phyloP scores from a whole-genome alignment of 345 rosid species.

The Boechera divaricarpa region DNA sequence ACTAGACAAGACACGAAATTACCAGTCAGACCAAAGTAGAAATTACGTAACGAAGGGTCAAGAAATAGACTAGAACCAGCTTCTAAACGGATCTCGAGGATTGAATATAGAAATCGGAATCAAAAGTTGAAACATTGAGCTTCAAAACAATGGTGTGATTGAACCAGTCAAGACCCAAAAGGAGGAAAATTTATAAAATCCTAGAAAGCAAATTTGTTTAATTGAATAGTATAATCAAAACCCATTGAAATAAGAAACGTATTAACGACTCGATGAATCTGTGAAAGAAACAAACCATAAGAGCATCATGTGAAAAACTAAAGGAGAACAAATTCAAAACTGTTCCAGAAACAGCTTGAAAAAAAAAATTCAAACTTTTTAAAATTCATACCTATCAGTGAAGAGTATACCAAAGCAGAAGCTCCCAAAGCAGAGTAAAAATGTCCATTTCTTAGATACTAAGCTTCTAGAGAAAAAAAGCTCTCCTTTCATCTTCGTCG shows the following conservation, averaged over 20 bases:
- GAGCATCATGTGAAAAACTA: background rate
- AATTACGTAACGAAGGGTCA: background rate
- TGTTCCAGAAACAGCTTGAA: background rate
- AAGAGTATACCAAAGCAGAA: slow-evolving; percentile 89
- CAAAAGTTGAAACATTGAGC: background rate
- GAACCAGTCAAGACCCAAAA: background rate
- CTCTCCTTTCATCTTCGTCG: slow-evolving; percentile 76
- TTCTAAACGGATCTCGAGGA: background rate
- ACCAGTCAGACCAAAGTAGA: background rate
- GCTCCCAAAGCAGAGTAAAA: slow-evolving; percentile 72
- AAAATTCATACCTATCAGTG: slow-evolving; percentile 59
- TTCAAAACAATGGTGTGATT: background rate
- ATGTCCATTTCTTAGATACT: slow-evolving; percentile 73
- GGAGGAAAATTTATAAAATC: background rate
- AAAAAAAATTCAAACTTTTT: too few species aligned
- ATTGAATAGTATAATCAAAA: background rate
- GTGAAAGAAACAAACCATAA: background rate
- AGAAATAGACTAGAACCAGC: background rate
- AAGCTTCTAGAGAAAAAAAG: slow-evolving; percentile 48
- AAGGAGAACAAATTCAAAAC: background rate
- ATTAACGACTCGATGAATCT: background rate
- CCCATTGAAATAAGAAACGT: background rate
- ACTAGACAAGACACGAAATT: background rate
- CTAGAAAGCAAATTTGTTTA: background rate
- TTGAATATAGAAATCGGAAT: background rate